Evolutionary conservation across 768 basidiomycete genomes (phyloP), one percentile per base, ranked within the genome.

Genomic region (Russula ochroleuca): DNA sequence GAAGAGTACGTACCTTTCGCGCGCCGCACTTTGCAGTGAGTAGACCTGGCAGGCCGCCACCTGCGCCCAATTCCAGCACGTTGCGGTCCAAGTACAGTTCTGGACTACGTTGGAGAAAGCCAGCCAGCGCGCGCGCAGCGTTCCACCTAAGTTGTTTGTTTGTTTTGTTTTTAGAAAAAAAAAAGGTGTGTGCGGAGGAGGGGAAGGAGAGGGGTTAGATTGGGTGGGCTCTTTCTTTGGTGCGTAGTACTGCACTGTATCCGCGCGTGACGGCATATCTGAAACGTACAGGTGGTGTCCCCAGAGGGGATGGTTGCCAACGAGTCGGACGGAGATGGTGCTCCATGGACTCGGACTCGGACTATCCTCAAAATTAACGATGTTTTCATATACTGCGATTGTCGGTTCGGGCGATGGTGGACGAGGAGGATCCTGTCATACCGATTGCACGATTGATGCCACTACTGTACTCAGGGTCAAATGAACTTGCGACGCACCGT

Each of bases 41-140:
- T 8, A 99, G 78, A 4, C 90, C 85, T 0, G 97, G 97, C 7
- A 98, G 77, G 2, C 87, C 96, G 1, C 92, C 95, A 0, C 94
- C 97, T 0, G 97, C 97, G 0, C 97, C 97, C 0, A 98, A 83
- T 73, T 99, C 97, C 1, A 98, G 78, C 0, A 98, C 85, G 28
- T 69, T 73, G 9, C 74, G 77, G 7, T 75, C 74, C 0, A 68
- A 68, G 50, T 83, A 85, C 0, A 87, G 67, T 1, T 78, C 72
- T 0, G 70, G 69, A 59, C 86, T 78, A 13, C 74, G 72, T 64
- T 91, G 88, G 2, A 92, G 77, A 71, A 85, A 90, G 0, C 83
- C 78, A 14, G 90, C 88, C 54, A 92, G 80, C 0, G 86, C 81
- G 5, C 86, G 77, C 2, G 89, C 84, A 2, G 91, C 89, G 70